Evolutionary conservation across 2,329 filamentous ascomycete species (phyloP).

Genomic region (Colletotrichum ledebouriae): DNA sequence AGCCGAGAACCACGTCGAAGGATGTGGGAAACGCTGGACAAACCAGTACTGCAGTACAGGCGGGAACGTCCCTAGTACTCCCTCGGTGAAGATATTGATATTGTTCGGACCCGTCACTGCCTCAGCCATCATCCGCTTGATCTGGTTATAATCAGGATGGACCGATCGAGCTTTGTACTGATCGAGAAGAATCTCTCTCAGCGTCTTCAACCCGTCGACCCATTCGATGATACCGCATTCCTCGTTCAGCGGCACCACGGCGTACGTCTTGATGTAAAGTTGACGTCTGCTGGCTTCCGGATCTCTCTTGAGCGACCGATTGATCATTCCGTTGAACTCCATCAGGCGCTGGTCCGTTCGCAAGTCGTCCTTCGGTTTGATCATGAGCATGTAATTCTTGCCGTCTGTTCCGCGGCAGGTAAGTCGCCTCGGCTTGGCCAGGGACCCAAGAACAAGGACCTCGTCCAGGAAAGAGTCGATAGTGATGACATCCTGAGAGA

Average conservation of each 20-base stretch:
- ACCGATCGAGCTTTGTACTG: constrained; percentile 84
- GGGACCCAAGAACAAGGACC: constrained; percentile 88
- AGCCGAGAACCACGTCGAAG: constrained; percentile 91
- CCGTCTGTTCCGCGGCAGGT: constrained; percentile 92
- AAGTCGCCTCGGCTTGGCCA: constrained; percentile 92
- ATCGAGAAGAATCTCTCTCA: constrained; percentile 88
- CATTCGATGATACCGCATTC: constrained; percentile 98
- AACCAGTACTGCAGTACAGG: constrained; percentile 95
- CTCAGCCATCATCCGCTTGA: constrained; percentile 75
- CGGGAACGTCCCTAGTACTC: constrained; percentile 76
- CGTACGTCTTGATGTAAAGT: constrained; percentile 96
- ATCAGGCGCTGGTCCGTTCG: constrained; percentile 98
- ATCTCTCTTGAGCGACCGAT: constrained; percentile 91
- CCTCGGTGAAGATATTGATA: constrained; percentile 77
- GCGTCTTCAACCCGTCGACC: constrained; percentile 95
- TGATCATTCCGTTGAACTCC: constrained; percentile 99
- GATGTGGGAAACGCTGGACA: constrained; percentile 92
- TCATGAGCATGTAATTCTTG: constrained; percentile 87
- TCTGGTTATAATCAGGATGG: constrained; percentile 75
- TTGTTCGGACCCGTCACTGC: constrained; percentile 70
- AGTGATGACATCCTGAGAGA: constrained; percentile 87
- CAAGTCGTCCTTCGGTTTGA: constrained; percentile 98
- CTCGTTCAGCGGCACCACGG: constrained; percentile 95
- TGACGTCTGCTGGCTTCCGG: constrained; percentile 90
- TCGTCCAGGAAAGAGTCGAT: constrained; percentile 87